Percentiles rank a stretch among this genome's conserved stretches.
Evolutionary conservation across 2,329 filamentous ascomycete genomes (phyloP).

Genomic region (Diaporthe citrichinensis): DNA sequence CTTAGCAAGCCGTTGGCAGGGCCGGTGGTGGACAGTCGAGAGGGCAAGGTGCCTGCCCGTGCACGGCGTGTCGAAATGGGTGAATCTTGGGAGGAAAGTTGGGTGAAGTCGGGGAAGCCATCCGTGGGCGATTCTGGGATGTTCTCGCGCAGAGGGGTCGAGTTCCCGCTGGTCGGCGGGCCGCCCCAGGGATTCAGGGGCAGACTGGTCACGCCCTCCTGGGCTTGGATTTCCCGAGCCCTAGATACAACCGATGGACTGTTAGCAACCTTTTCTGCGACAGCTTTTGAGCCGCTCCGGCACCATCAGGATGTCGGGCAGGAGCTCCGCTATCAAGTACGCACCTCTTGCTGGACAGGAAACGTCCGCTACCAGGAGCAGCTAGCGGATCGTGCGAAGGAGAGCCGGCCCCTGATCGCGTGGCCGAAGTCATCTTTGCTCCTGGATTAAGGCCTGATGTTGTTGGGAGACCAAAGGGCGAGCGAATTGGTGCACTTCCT

Average conservation of each 20-base stretch:
- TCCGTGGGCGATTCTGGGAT: slow-evolving; percentile 98
- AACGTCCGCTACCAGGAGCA: slow-evolving; percentile 71
- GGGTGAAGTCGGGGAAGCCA: slow-evolving; percentile 91
- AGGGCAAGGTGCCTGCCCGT: slow-evolving; percentile 95
- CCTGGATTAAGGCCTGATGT: slow-evolving; percentile 66
- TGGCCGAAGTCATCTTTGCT: slow-evolving; percentile 70
- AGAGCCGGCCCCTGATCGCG: slow-evolving; percentile 91
- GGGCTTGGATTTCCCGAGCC: slow-evolving; percentile 95
- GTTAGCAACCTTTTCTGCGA: slow-evolving; percentile 42
- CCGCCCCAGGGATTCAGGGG: slow-evolving; percentile 89
- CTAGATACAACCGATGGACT: slow-evolving; percentile 59
- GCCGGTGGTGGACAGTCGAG: slow-evolving; percentile 85
- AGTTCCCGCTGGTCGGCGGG: slow-evolving; percentile 95
- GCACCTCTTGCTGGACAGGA: slow-evolving; percentile 92
- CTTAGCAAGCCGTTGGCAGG: slow-evolving; percentile 73
- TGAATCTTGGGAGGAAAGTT: slow-evolving; percentile 76
- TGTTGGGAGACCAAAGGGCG: slow-evolving; percentile 79
- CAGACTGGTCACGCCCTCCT: slow-evolving; percentile 84
- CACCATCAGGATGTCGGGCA: not conserved
- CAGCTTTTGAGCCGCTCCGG: slow-evolving; percentile 41
- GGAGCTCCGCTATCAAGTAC: slow-evolving; percentile 50
- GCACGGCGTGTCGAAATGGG: slow-evolving; percentile 82
- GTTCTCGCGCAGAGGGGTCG: slow-evolving; percentile 94
- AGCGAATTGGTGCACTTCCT: slow-evolving; percentile 68
- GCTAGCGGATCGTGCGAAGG: slow-evolving; percentile 87